These are phyloP conservation scores for Cercospora brassicicola DNA, from an alignment of 2,329 filamentous ascomycete genomes.

Conservation along the genomic window DNA sequence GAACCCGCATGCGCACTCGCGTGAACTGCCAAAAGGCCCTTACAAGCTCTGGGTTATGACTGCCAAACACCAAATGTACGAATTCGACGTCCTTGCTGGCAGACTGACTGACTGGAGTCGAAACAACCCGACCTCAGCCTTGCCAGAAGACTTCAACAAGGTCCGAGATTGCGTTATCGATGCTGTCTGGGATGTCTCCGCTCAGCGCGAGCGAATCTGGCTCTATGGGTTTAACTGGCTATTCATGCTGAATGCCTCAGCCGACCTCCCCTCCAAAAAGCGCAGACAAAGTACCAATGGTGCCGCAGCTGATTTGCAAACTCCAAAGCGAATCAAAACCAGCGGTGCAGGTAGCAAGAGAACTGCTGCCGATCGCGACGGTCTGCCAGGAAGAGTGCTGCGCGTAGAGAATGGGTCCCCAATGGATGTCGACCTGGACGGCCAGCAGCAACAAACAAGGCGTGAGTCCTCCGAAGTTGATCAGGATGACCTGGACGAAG, in stretches of 20 bases:
- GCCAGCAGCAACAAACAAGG: conserved; percentile 44
- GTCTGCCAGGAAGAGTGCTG: conserved; percentile 34
- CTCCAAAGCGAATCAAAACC: conserved; percentile 45
- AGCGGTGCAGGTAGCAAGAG: conserved; percentile 57
- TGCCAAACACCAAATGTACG: conserved; percentile 66
- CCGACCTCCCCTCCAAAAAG: conserved; percentile 56
- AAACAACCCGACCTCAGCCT: conserved; percentile 71
- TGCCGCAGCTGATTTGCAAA: conserved; percentile 21
- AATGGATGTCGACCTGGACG: conserved; percentile 23
- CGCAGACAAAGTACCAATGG: conserved; percentile 32
- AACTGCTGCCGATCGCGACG: conserved; percentile 37
- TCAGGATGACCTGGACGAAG: conserved; percentile 37
- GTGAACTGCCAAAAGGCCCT: conserved; percentile 57
- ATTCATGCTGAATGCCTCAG: conserved; percentile 84
- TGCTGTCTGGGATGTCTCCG: conserved; percentile 71
- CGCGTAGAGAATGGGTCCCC: conserved; percentile 35
- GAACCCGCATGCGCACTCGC: conserved; percentile 55
- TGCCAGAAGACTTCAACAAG: conserved; percentile 72
- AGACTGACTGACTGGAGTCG: conserved; percentile 81
- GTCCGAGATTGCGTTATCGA: conserved; percentile 81
- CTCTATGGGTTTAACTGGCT: conserved; percentile 83
- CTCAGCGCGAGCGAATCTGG: conserved; percentile 67
- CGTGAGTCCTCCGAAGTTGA: conserved; percentile 42
- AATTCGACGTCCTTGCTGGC: conserved; percentile 77
- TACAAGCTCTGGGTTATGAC: conserved; percentile 62